Evolutionary conservation across 2,329 filamentous ascomycete species (phyloP).

Genomic region (Aaosphaeria arxii): DNA sequence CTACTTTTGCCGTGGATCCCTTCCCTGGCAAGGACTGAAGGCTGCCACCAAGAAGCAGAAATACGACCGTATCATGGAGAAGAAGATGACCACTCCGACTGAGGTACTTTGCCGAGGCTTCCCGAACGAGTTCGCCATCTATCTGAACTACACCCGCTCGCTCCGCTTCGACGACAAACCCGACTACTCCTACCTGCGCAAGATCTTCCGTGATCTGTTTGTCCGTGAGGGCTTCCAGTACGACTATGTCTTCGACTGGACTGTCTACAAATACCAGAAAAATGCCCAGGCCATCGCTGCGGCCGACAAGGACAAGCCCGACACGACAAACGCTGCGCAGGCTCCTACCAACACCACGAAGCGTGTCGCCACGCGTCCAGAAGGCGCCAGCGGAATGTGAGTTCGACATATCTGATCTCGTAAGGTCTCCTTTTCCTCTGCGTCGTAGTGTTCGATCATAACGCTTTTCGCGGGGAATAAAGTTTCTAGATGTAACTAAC

Average conservation of each 20-base stretch:
- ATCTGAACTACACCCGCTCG: slow-evolving; percentile 97
- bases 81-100: slow-evolving; percentile 99
- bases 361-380: slow-evolving; percentile 72
- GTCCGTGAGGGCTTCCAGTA: slow-evolving; percentile 99
- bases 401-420: slow-evolving; percentile 75
- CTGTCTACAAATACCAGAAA: slow-evolving; percentile 99
- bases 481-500: slow-evolving; percentile 51
- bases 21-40: slow-evolving; percentile 98
- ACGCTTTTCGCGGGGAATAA: slow-evolving; percentile 68
- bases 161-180: slow-evolving; percentile 99
- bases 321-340: slow-evolving; percentile 63
- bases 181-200: slow-evolving; percentile 98
- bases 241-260: slow-evolving; percentile 99
- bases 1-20: slow-evolving; percentile 98
- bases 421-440: slow-evolving; percentile 86
- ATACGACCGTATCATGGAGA: slow-evolving; percentile 99
- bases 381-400: slow-evolving; percentile 96
- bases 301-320: slow-evolving; percentile 63
- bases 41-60: slow-evolving; percentile 99
- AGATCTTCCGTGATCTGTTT: slow-evolving; percentile 99
- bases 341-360: slow-evolving; percentile 62
- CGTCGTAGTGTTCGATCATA: slow-evolving; percentile 72
- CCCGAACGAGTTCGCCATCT: slow-evolving; percentile 99
- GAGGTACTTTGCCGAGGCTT: slow-evolving; percentile 98
- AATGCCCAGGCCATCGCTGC: slow-evolving; percentile 90